Evolutionary conservation across 129 eudicot genomes (phyloP), one percentile per base, ranked within the genome.

Genomic region (Solidago caesia): DNA sequence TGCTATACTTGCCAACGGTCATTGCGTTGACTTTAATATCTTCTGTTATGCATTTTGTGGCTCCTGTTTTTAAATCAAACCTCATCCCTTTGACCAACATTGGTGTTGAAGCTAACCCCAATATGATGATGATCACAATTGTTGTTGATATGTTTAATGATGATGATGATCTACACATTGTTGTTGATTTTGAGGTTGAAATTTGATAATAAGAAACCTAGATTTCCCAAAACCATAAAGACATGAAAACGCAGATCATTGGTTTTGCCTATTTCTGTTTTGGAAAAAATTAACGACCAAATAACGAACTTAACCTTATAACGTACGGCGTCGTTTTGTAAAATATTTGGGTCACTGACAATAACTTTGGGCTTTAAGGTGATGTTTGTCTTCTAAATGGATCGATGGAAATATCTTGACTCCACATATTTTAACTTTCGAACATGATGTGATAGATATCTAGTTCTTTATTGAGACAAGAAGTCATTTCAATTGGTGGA

Each of bases 1-100:
- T 69, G 80, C 63, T 69, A 59, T 87, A 90, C 68, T 83, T 90
- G 41, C 96, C 96, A 26, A 90, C 85, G 56, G 96, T 87, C 93
- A 90, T 85, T 51, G 90, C 70, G 7, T 82, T 75, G 71, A 63
- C 73, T 83, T 77, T 82, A 48, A 90, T 87, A 49, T 90, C 96
- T 49, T 90, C 92, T 8, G 88, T 53, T 60, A 90, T 85, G 79
- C 96, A 90, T 77, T 90, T 90, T 8, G 90, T 78, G 74, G 75
- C 77, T 15, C 96, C 96, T 26, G 96, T 82, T 74, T 76, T 79
- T 47, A 90, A 53, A 44, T 87, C 96, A 61, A 87, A 85, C 43
- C 88, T 75, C 85, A 87, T 77, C 2, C 90, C 85, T 7, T 67
- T 68, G 26, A 82, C 85, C 15, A 57, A 14, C 66, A 5, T 59